These are phyloP conservation scores for Stereocaulon alpinum DNA, from an alignment of 495 filamentous ascomycete genomes.

Conservation along the genomic window DNA sequence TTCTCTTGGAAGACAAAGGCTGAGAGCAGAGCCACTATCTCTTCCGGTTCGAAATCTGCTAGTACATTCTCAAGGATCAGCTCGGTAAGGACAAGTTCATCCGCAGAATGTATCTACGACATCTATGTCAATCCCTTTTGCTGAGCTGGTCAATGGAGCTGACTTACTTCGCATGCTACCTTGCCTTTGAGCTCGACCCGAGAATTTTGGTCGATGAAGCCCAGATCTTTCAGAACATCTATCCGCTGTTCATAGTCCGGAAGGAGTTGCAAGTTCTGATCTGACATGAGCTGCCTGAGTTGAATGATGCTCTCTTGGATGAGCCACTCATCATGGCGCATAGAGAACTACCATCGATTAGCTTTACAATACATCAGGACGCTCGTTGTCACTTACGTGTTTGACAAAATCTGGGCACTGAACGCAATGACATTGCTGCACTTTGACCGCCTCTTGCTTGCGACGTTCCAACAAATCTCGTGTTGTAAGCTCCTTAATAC, in stretches of 20 bases:
- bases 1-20: slow-evolving; percentile 99
- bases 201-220: slow-evolving; percentile 73
- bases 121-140: neutral
- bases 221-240: slow-evolving; percentile 77
- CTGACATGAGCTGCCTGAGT: slow-evolving; percentile 77
- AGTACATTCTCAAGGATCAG: slow-evolving; percentile 93
- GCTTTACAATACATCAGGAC: slow-evolving; percentile 8
- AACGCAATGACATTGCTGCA: slow-evolving; percentile 47
- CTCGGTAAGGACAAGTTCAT: slow-evolving; percentile 95
- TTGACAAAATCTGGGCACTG: slow-evolving; percentile 68
- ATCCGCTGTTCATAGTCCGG: slow-evolving; percentile 97
- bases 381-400: slow-evolving; percentile 51
- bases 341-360: slow-evolving; percentile 52
- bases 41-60: slow-evolving; percentile 88
- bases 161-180: slow-evolving; percentile 75
- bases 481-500: slow-evolving; percentile 66
- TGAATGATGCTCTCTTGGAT: slow-evolving; percentile 83
- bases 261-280: slow-evolving; percentile 93
- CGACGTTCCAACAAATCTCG: slow-evolving; percentile 64
- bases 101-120: slow-evolving; percentile 75
- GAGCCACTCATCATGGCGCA: slow-evolving; percentile 90
- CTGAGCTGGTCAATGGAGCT: neutral
- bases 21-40: slow-evolving; percentile 89
- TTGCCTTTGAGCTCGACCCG: slow-evolving; percentile 93
- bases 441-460: slow-evolving; percentile 45